These are phyloP conservation scores for Tremella fuciformis DNA, from an alignment of 768 basidiomycete species.

Conservation along the genomic window DNA sequence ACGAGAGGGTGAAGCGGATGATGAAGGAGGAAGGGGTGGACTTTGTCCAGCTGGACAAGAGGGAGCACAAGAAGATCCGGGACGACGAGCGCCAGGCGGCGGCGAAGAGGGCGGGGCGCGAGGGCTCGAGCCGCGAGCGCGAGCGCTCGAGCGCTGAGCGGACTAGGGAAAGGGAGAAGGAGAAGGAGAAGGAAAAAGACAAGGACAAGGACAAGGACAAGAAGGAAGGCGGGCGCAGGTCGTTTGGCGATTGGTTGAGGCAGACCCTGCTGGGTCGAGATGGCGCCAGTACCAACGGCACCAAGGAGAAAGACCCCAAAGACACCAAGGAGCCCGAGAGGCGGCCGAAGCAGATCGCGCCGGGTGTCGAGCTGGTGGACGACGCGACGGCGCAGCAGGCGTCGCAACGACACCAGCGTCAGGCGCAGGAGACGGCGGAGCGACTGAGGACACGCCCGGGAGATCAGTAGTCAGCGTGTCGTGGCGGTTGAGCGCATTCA, in stretches of 20 bases:
- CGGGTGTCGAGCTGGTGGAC: too few species aligned
- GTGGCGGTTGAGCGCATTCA: slow-evolving; percentile 42
- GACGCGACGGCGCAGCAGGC: too few species aligned
- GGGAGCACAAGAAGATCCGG: background rate
- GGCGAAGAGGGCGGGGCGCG: background rate
- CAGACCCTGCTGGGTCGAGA: background rate
- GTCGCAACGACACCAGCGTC: too few species aligned
- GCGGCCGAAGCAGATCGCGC: too few species aligned
- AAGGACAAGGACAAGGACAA: slow-evolving; percentile 3
- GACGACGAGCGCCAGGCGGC: background rate
- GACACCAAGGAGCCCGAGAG: background rate
- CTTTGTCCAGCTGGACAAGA: background rate
- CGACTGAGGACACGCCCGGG: background rate
- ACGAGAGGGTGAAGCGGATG: background rate
- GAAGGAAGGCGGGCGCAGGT: background rate
- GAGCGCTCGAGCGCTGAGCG: background rate
- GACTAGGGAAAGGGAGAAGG: background rate
- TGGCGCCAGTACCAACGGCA: background rate
- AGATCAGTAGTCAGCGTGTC: slow-evolving; percentile 2
- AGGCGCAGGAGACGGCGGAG: too few species aligned
- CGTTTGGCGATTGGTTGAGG: slow-evolving; percentile 2
- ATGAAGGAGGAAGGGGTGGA: background rate
- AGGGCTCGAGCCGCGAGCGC: background rate
- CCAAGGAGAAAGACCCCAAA: background rate
- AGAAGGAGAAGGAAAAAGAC: background rate